These are phyloP conservation scores for Teunomyces tritomae DNA, from an alignment of 805 yeast species.

Conservation along the genomic window DNA sequence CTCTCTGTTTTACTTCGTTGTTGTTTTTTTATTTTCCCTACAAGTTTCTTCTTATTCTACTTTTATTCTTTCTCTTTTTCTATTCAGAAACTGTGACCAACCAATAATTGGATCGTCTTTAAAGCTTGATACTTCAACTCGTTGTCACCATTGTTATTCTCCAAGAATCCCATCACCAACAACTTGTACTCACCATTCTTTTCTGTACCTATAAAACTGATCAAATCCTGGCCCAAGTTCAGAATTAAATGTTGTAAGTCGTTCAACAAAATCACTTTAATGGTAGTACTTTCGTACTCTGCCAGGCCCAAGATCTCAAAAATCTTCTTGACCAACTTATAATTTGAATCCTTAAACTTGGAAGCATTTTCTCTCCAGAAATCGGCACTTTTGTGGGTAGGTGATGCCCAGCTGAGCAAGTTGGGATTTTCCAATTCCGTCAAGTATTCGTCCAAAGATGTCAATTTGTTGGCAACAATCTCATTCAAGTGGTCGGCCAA, in stretches of 20 bases:
- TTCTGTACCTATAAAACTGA: slow-evolving; percentile 34
- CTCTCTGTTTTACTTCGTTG: too few species aligned
- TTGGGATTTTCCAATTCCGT: slow-evolving; percentile 78
- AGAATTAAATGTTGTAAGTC: slow-evolving; percentile 43
- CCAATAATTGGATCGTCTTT: slow-evolving; percentile 90
- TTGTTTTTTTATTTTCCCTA: too few species aligned
- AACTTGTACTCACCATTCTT: slow-evolving; percentile 63
- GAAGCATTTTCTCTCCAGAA: slow-evolving; percentile 86
- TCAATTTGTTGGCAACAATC: slow-evolving; percentile 66
- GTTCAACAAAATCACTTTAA: slow-evolving; percentile 39
- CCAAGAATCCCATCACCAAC: slow-evolving; percentile 80
- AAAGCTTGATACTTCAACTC: slow-evolving; percentile 94
- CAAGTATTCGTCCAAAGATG: slow-evolving; percentile 89
- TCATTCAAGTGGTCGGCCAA: slow-evolving; percentile 63
- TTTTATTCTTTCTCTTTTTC: neutral
- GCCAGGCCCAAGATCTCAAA: slow-evolving; percentile 45
- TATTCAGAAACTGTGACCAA: slow-evolving; percentile 67
- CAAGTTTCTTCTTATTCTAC: neutral
- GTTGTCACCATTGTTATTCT: slow-evolving; percentile 63
- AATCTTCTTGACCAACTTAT: slow-evolving; percentile 66
- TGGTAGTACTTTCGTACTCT: slow-evolving; percentile 17
- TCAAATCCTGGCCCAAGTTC: slow-evolving; percentile 38
- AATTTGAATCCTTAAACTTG: slow-evolving; percentile 74
- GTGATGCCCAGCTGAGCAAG: slow-evolving; percentile 74
- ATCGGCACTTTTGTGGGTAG: slow-evolving; percentile 83